Evolutionary conservation across 2,329 filamentous ascomycete genomes (phyloP), one percentile per base, ranked within the genome.

Genomic region (Aureobasidium sp.): DNA sequence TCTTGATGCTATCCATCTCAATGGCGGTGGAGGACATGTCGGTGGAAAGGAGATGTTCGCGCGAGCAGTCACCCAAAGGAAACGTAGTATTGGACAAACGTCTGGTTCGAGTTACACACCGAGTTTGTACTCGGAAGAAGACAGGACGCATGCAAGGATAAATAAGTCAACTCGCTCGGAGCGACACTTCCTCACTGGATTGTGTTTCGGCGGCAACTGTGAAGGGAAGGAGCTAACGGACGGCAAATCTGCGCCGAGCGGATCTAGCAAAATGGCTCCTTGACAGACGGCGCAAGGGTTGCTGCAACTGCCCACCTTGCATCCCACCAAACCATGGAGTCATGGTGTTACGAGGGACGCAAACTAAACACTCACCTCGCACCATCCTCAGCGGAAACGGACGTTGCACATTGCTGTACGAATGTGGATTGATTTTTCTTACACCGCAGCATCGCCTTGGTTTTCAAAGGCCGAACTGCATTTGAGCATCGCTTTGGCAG

Each of bases 121-220:
- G 11, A 49, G 55, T 58, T 58, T 58, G 55, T 58, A 58, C 42
- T 45, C 55, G 55, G 55, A 58, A 47, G 43, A 58, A 58, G 55
- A 58, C 55, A 58, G 55, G 55, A 58, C 23, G 55, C 55, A 58
- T 58, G 55, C 55, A 58, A 58, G 55, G 55, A 58, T 58, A 58
- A 58, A 58, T 58, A 58, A 40, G 55, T 49, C 31, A 57, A 57
- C 38, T 43, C 25, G 4, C 19, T 45, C 25, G 37, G 38, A 43
- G 27, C 19, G 54, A 57, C 40, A 37, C 31, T 43, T 58, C 31
- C 29, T 58, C 55, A 13, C 2, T 55, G 19, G 15, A 27, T 27
- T 25, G 27, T 57, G 40, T 38, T 40, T 33, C 17, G 33, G 43
- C 55, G 43, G 33, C 43, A 47, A 47, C n/a, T 27, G 40, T n/a